Conservation (phyloP, 345 rosid genomes). For the Euphorbia pulcherrima region DNA sequence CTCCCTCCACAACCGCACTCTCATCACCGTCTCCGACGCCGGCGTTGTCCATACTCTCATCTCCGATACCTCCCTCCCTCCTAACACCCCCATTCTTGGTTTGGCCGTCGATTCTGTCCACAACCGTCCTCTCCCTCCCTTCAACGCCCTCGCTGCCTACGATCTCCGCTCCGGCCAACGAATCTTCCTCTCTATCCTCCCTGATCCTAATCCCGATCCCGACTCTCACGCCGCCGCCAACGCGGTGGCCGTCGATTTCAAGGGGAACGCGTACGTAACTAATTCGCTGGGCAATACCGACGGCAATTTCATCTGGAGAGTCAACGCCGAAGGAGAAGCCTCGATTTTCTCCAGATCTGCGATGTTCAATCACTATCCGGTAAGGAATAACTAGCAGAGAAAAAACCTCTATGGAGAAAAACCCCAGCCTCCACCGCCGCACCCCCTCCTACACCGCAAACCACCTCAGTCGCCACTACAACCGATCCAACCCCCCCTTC, state of each 20-base stretch:
- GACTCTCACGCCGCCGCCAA: conserved; percentile 42
- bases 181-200: conserved; percentile 34
- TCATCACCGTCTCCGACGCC: conserved; percentile 58
- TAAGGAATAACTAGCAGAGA: no score
- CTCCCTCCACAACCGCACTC: conserved; percentile 51
- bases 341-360: conserved; percentile 64
- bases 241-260: no score
- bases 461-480: no score
- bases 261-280: conserved; percentile 82
- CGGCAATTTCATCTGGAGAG: conserved; percentile 86
- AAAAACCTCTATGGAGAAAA: no score
- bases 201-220: conserved; percentile 20
- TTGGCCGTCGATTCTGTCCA: conserved; percentile 49
- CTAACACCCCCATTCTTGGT: conserved; percentile 54
- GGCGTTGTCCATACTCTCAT: no score
- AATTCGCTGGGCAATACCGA: conserved; percentile 38
- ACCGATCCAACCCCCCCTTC: no score
- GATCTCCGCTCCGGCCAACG: no score
- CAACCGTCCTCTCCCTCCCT: conserved; percentile 67
- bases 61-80: conserved; percentile 57
- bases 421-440: no score
- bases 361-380: no score
- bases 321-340: conserved; percentile 53
- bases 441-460: no score
- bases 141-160: conserved; percentile 57